phyloP scores from a whole-genome alignment of 1,139 yeast species.

The Yamadazyma triangularis region DNA sequence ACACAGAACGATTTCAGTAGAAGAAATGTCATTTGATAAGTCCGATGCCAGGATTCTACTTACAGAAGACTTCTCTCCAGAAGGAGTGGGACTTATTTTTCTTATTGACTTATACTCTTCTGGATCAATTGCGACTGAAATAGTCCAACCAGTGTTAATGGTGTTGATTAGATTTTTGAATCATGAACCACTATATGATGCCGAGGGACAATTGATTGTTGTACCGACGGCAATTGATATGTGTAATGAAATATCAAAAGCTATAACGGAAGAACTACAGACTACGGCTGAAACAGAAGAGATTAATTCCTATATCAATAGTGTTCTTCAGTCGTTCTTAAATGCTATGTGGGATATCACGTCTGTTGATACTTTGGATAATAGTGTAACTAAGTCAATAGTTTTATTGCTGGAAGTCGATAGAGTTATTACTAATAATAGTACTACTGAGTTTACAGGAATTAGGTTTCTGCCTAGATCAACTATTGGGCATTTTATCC shows the following conservation, averaged over 20 bases:
- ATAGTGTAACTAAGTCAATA: conserved; percentile 5
- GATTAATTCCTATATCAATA: too few relatives aligned
- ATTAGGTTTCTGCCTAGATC: conserved; percentile 28
- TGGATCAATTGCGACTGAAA: conserved; percentile 5
- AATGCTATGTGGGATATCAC: conserved; percentile 27
- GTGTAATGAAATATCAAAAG: conserved; percentile 12
- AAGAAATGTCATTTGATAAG: conserved; percentile 5
- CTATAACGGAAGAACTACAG: too few relatives aligned
- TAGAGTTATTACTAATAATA: neutral
- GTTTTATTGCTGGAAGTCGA: too few relatives aligned
- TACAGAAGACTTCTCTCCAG: conserved; percentile 35
- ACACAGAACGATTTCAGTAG: too few relatives aligned
- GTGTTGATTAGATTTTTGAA: conserved; percentile 19
- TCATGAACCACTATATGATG: conserved; percentile 21
- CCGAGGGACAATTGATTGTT: conserved; percentile 19
- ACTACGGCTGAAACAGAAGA: conserved; percentile 1
- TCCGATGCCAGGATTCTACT: conserved; percentile 11
- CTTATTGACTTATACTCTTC: conserved; percentile 19
- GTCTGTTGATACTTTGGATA: conserved; percentile 33
- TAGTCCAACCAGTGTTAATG: conserved; percentile 5
- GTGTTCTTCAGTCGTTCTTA: conserved; percentile 6
- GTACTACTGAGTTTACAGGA: neutral
- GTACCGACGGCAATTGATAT: conserved; percentile 26
- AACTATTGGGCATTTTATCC: conserved; percentile 32
- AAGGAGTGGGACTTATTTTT: conserved; percentile 25